These are phyloP conservation scores for Crithidia brevicula DNA, from an alignment of 208 protist genomes.

Conservation along the genomic window DNA sequence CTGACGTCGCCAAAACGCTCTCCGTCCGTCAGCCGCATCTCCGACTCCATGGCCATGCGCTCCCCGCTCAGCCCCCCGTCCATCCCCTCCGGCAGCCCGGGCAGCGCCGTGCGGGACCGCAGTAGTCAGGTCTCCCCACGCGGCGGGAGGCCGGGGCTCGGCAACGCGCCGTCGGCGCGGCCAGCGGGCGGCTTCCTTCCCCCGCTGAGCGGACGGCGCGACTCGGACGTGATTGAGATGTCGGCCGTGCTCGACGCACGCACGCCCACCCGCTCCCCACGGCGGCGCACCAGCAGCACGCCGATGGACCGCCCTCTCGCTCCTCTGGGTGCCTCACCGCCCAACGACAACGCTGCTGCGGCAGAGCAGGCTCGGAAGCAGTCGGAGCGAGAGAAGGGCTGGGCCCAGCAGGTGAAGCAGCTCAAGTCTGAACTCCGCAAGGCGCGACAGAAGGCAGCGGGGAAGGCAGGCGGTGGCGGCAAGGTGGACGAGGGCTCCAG, in stretches of 20 bases:
- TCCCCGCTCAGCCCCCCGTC: constrained; percentile 7
- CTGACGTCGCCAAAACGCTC: constrained; percentile 19
- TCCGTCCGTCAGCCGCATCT: constrained; percentile 17
- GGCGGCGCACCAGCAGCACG: constrained; percentile 21
- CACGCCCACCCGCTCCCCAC: constrained; percentile 16
- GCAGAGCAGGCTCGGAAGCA: constrained; percentile 59
- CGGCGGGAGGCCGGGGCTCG: not conserved
- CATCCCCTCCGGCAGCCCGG: not conserved
- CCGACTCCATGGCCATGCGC: constrained; percentile 7
- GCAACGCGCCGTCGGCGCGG: constrained; percentile 13
- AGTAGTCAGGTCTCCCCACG: constrained; percentile 12
- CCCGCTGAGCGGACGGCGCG: constrained; percentile 25
- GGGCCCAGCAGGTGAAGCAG: constrained; percentile 88
- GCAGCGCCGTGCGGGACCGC: constrained; percentile 11
- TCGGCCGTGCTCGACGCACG: constrained; percentile 32
- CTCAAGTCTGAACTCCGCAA: constrained; percentile 79
- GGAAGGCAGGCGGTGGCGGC: constrained; percentile 26
- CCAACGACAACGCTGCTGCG: constrained; percentile 7
- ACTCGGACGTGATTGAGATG: constrained; percentile 47
- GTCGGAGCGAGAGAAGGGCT: constrained; percentile 77
- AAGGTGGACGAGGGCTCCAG: not conserved
- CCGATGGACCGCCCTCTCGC: constrained; percentile 11
- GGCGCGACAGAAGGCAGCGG: constrained; percentile 62
- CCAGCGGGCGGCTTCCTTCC: constrained; percentile 41
- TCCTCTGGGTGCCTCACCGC: constrained; percentile 1